Evolutionary conservation across 257 asterid genomes (phyloP).

Genomic region (Nicotiana tomentosiformis): DNA sequence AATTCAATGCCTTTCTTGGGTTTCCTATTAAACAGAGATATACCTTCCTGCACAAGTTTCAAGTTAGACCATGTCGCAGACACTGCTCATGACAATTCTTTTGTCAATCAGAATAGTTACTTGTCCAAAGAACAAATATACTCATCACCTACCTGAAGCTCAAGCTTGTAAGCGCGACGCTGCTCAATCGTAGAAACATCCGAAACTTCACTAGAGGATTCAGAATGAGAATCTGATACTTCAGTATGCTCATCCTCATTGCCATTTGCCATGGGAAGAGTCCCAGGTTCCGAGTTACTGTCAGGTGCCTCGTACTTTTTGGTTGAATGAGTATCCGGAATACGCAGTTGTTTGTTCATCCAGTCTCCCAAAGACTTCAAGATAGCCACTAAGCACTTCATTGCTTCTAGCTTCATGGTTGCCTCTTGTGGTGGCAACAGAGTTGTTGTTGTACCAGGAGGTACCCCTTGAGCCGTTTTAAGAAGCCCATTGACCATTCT

Average conservation of each 20-base stretch:
- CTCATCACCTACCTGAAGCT: constrained; percentile 73
- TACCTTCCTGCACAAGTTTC: constrained; percentile 85
- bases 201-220: constrained; percentile 79
- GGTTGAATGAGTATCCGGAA: constrained; percentile 72
- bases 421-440: constrained; percentile 86
- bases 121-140: constrained; percentile 14
- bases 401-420: constrained; percentile 87
- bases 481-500: constrained; percentile 99
- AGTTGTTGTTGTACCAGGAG: constrained; percentile 78
- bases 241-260: constrained; percentile 64
- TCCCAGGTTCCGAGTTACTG: constrained; percentile 57
- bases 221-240: constrained; percentile 81
- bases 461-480: constrained; percentile 98
- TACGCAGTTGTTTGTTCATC: constrained; percentile 93
- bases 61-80: constrained; percentile 18
- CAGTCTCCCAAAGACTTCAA: constrained; percentile 95
- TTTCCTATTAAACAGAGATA: constrained; percentile 92
- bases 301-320: constrained; percentile 62
- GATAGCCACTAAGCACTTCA: constrained; percentile 82
- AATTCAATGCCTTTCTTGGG: constrained; percentile 96
- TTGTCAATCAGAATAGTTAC: constrained; percentile 14
- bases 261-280: constrained; percentile 53
- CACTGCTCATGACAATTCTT: constrained; percentile 2
- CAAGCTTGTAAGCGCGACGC: constrained; percentile 98
- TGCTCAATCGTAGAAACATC: constrained; percentile 88